Evolutionary conservation across 495 filamentous ascomycete genomes (phyloP).

Genomic region (Sordaria brevicollis): DNA sequence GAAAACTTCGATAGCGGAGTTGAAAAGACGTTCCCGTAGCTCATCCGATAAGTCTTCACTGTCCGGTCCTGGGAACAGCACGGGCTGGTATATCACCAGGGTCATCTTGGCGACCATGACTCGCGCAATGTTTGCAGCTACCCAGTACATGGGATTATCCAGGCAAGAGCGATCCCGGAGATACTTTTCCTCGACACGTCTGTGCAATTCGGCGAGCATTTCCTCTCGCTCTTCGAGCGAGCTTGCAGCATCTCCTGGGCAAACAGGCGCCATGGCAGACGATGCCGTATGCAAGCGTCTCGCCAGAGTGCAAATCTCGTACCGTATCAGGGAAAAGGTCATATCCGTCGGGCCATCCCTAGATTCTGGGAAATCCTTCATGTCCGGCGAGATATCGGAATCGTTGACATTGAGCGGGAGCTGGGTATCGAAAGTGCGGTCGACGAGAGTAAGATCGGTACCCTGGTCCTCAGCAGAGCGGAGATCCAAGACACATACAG

Average conservation of each 20-base stretch:
- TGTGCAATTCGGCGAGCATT: conserved; percentile 53
- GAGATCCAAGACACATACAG: conserved; percentile 64
- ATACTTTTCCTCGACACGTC: conserved; percentile 56
- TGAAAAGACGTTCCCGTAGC: conserved; percentile 63
- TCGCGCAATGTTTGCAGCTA: conserved; percentile 57
- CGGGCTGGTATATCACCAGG: conserved; percentile 39
- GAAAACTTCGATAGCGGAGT: conserved; percentile 63
- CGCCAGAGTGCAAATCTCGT: conserved; percentile 45
- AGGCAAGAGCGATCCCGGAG: conserved; percentile 48
- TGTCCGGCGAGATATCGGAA: conserved; percentile 56
- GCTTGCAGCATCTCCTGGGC: conserved; percentile 12
- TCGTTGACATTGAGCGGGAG: conserved; percentile 77
- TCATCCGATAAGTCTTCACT: conserved; percentile 39
- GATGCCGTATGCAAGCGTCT: conserved; percentile 30
- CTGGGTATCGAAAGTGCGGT: conserved; percentile 60
- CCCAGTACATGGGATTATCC: conserved; percentile 54
- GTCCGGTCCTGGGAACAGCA: conserved; percentile 34
- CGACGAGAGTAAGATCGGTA: conserved; percentile 62
- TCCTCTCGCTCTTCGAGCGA: conserved; percentile 49
- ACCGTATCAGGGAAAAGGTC: conserved; percentile 65
- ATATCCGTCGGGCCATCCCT: conserved; percentile 62
- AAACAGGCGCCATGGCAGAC: conserved; percentile 20
- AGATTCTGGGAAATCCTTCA: conserved; percentile 47
- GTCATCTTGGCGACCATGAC: conserved; percentile 55
- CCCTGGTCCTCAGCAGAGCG: conserved; percentile 78